Evolutionary conservation across 2,329 filamentous ascomycete genomes (phyloP), one percentile per base, ranked within the genome.

Genomic region (Trichoderma atroviride): DNA sequence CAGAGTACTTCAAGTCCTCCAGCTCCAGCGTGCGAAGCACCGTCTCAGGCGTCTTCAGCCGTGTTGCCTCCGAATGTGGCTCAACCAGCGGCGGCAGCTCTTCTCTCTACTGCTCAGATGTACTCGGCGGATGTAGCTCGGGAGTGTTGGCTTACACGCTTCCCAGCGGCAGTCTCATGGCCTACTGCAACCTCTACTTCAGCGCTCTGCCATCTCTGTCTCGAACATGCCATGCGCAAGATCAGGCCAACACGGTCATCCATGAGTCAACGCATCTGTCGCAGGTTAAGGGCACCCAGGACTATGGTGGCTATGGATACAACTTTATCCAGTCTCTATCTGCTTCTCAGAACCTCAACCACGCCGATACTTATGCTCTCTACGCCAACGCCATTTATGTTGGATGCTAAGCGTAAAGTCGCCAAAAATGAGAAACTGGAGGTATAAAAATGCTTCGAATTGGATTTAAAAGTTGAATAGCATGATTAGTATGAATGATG

Each of bases 191-290:
- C 16, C 77, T 87, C 24, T 89, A 85, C 79, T 91, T 89, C 81
- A 84, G 75, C 56, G 79, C 77, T 14, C 82, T 91, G 10, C 81
- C 86, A 0, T 81, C 82, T 1, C 70, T 87, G 35, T 79, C 84
- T 10, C 73, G 73, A 10, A 78, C 76, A 1, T 92, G 90, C 81
- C 88, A 91, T 75, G 84, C 74, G 2, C 89, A 91, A 79, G 89
- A 91, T 75, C 87, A 89, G 79, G 87, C 86, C 3, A 89, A 85
- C 13, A 91, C 89, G 16, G 84, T 84, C 37, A 77, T 92, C 16
- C 90, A 92, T 74, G 90, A 92, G 82, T 82, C 84, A 73, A 90
- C 89, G 10, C 90, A 92, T 75, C 72, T 85, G 82, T 85, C n/a
- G 79, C 84, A 75, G 83, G 79, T 79, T 71, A 87, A 86, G 68